phyloP scores from a whole-genome alignment of 2,329 filamentous ascomycete genomes.

The Clarireedia monteithiana region DNA sequence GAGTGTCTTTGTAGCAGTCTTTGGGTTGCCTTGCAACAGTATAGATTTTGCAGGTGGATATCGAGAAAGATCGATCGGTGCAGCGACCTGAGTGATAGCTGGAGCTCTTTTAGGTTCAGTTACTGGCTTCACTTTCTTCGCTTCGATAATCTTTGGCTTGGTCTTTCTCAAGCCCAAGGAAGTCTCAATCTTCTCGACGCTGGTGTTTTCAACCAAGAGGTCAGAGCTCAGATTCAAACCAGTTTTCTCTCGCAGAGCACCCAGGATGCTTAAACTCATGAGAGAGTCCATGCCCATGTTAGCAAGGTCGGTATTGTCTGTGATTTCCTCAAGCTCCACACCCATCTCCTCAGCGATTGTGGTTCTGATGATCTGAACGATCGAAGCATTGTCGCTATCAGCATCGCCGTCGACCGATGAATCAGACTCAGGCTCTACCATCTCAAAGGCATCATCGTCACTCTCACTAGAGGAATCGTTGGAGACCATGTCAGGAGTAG shows the following conservation, averaged over 20 bases:
- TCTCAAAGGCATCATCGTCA: constrained; percentile 1
- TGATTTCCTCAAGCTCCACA: constrained; percentile 8
- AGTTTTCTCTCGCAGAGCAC: constrained; percentile 5
- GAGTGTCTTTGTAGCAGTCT: constrained; percentile 36
- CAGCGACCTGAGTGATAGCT: not conserved
- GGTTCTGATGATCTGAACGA: constrained; percentile 7
- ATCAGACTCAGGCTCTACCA: not conserved
- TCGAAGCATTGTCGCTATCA: not conserved
- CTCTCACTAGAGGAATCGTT: not conserved
- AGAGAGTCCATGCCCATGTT: constrained; percentile 12
- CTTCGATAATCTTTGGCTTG: not conserved
- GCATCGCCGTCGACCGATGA: not conserved
- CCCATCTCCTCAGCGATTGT: constrained; percentile 16
- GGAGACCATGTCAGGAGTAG: constrained; percentile 3
- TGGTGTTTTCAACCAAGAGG: constrained; percentile 19
- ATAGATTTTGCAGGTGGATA: constrained; percentile 26
- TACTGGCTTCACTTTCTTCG: not conserved
- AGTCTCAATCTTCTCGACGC: constrained; percentile 17
- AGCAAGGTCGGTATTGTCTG: constrained; percentile 8
- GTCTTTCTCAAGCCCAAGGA: constrained; percentile 15
- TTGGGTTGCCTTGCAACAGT: constrained; percentile 39
- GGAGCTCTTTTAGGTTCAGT: not conserved
- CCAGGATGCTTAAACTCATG: constrained; percentile 8
- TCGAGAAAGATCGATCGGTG: not conserved
- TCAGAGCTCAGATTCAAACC: constrained; percentile 34